phyloP scores from a whole-genome alignment of 805 yeast genomes.

The Myxozyma nipponensis region DNA sequence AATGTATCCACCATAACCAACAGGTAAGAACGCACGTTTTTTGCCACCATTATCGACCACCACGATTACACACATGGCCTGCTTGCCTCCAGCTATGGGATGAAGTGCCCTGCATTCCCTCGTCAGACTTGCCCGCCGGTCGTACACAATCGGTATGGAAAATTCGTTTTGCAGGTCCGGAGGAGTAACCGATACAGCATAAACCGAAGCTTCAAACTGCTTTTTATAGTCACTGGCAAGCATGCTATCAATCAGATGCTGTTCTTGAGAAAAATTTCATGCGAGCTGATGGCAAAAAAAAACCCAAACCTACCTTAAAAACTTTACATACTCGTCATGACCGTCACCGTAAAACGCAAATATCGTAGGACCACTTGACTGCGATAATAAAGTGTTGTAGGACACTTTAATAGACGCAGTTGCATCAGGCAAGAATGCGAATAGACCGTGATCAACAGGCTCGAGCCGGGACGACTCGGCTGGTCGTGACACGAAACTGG shows the following conservation, averaged over 20 bases:
- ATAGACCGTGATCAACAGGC: conserved; percentile 8
- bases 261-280: not conserved
- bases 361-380: conserved; percentile 9
- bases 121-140: conserved; percentile 17
- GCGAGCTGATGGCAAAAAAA: not conserved
- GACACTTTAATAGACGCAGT: conserved; percentile 8
- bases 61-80: conserved; percentile 19
- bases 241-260: not conserved
- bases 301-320: conserved; percentile 9
- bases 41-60: conserved; percentile 16
- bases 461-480: conserved; percentile 1
- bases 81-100: conserved; percentile 26
- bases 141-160: conserved; percentile 14
- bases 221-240: not conserved
- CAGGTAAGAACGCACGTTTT: conserved; percentile 17
- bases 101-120: conserved; percentile 23
- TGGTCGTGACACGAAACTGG: conserved; percentile 1
- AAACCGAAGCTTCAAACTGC: conserved; percentile 13
- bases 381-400: not conserved
- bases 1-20: conserved; percentile 19
- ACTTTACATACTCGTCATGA: conserved; percentile 4
- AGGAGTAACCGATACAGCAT: conserved; percentile 12
- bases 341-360: conserved; percentile 12
- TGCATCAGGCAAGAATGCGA: conserved; percentile 5
- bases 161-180: conserved; percentile 11